Evolutionary conservation across 306 rosid species (phyloP), one percentile per base, ranked within the genome.

Genomic region (Gastrolobium villosum): DNA sequence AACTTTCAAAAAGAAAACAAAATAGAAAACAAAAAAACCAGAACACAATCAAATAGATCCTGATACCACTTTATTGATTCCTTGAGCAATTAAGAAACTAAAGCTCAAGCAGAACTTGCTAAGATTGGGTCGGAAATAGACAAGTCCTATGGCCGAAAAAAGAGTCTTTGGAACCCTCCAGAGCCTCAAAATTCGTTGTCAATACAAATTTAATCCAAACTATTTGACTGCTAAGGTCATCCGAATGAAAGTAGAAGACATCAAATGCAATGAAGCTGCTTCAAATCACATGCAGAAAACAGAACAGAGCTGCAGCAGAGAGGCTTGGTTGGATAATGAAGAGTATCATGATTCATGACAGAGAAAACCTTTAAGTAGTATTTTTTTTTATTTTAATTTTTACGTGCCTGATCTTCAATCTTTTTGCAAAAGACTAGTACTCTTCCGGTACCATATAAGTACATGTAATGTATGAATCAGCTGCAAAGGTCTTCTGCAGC

Each of bases 151-250:
- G 83, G 62, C 2, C 45, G 31, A 52, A 59, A 71, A 43, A 76
- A 81, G 70, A 48, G 46, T 28, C 46, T 31, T 0, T 30, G 70
- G 31, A 77, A 32, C 63, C 14, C n/a, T 39, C 13, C 69, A 41
- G 31, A 75, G 66, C 55, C 53, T 40, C 77, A 80, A 59, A 65
- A 65, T 41, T 36, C 52, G 76, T 0, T 84, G 85, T 28, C 69
- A 54, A 5, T 81, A 81, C 83, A 81, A 85, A 57, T 81, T 72
- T 41, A 73, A 85, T 62, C 88, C 88, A 37, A 11, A 83, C 49
- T 72, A 84, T 30, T 10, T 57, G 77, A 13, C 74, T 32, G 31
- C 85, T 4, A 54, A 64, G 53, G 74, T 53, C 10, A 72, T 84
- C 64, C 88, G 77, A 52, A 14, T 77, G 64, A 77, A 77, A 35